Evolutionary conservation across 805 yeast genomes (phyloP), one percentile per base, ranked within the genome.

Genomic region (Cyberlindnera subsufficiens): DNA sequence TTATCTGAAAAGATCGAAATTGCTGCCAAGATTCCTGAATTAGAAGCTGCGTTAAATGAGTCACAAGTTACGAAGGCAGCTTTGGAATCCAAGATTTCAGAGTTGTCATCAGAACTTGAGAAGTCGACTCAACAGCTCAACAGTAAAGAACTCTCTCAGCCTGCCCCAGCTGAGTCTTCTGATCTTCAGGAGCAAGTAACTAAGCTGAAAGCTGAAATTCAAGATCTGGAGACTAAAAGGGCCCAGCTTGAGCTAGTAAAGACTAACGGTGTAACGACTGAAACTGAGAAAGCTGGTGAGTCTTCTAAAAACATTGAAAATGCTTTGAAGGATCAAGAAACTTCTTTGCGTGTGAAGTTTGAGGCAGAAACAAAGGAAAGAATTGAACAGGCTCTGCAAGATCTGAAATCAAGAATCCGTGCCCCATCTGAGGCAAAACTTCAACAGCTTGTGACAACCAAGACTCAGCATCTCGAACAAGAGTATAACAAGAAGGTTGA

Each of bases 341-440:
- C 40, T 2, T 39, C 41, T 13, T 42, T 64, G 13, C 58, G 60
- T 22, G 60, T 58, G 30, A 52, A 50, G 17, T 49, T 61, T 22
- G 56, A 59, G 29, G 45, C 36, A 2, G 58, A 67, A 22, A 42
- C 60, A 10, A 42, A 38, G 13, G 39, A 39, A 15, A 44, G 38
- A 20, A 48, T 61, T 42, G 48, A 58, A 42, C 51, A 39, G 17
- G 60, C 58, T 11, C 37, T 48, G 10, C 55, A 59, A 27, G 54
- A 50, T 3, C 41, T 44, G 39, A 67, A 65, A 42, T 59, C 49
- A 17, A 58, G 56, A 38, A 47, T 69, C n/a, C 61, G 72, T 42
- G 67, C 61, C 1, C 67, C 71, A 16, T 58, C 66, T 14, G 66
- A 63, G 36, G 66, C 64, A 3, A 63, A 60, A 47, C 59, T 70